Evolutionary conservation across 2,329 filamentous ascomycete species (phyloP).

Genomic region (Sporothrix luriei): DNA sequence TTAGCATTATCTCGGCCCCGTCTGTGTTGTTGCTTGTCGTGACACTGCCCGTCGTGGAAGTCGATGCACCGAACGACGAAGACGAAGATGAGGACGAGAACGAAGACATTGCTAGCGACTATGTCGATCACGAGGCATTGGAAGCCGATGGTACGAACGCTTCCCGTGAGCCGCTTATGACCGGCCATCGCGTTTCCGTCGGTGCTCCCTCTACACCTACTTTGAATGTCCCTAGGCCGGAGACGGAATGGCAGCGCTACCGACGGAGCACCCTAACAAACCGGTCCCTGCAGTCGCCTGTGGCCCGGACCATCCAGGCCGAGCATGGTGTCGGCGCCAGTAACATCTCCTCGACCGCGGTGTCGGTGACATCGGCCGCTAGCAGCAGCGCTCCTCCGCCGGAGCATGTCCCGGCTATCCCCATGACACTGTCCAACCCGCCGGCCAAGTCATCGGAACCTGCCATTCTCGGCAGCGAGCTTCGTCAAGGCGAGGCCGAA

Average conservation of each 20-base stretch:
- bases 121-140: not conserved
- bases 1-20: slow-evolving; percentile 82
- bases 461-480: slow-evolving; percentile 36
- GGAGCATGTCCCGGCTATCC: slow-evolving; percentile 24
- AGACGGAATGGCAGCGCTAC: slow-evolving; percentile 64
- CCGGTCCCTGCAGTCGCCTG: slow-evolving; percentile 12
- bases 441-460: slow-evolving; percentile 23
- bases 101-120: slow-evolving; percentile 33
- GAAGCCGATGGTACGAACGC: not conserved
- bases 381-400: not conserved
- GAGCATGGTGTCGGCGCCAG: not conserved
- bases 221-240: slow-evolving; percentile 43
- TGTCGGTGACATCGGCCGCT: slow-evolving; percentile 23
- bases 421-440: not conserved
- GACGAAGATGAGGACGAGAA: slow-evolving; percentile 47
- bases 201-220: not conserved
- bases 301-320: not conserved
- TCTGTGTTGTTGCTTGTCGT: slow-evolving; percentile 88
- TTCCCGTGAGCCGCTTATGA: slow-evolving; percentile 9
- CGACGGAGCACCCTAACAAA: slow-evolving; percentile 48
- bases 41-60: slow-evolving; percentile 88
- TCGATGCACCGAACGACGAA: slow-evolving; percentile 56
- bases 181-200: not conserved
- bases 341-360: slow-evolving; percentile 28
- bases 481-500: slow-evolving; percentile 31